phyloP scores from a whole-genome alignment of 345 rosid genomes.

The Passiflora organensis region DNA sequence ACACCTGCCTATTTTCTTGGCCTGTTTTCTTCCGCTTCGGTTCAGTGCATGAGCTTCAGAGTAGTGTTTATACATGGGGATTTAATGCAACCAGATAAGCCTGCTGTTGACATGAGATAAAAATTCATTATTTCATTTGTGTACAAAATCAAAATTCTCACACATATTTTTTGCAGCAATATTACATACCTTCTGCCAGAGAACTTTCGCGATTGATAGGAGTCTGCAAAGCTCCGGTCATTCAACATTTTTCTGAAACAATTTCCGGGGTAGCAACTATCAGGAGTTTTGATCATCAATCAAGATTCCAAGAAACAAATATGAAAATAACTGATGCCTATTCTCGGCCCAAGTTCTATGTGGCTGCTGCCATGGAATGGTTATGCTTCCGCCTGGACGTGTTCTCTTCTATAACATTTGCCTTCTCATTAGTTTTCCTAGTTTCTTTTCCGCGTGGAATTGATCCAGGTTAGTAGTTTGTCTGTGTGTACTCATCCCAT shows the following conservation, averaged over 20 bases:
- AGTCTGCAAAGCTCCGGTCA: conserved; percentile 64
- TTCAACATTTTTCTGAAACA: conserved; percentile 74
- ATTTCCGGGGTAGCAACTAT: conserved; percentile 61
- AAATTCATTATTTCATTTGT: too few species aligned
- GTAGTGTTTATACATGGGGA: too few species aligned
- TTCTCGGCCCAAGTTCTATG: conserved; percentile 50
- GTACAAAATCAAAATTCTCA: conserved; percentile 1
- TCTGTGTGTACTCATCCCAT: background rate
- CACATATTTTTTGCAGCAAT: conserved; percentile 41
- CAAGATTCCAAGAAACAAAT: conserved; percentile 47
- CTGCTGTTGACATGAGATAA: background rate
- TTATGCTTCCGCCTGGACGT: conserved; percentile 64
- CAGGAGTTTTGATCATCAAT: conserved; percentile 66
- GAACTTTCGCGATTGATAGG: conserved; percentile 67
- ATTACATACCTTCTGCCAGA: conserved; percentile 62
- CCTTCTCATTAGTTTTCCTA: conserved; percentile 48
- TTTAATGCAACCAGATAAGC: too few species aligned
- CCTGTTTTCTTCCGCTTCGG: too few species aligned
- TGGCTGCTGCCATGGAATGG: conserved; percentile 62
- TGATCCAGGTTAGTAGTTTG: conserved; percentile 52
- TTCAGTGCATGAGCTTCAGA: too few species aligned
- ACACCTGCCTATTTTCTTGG: background rate
- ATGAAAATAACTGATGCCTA: conserved; percentile 48
- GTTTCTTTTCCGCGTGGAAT: conserved; percentile 53
- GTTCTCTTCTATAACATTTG: conserved; percentile 51